Base-by-base conservation (phyloP, 1,284 basidiomycete species). In the Sporisorium reilianum region DNA sequence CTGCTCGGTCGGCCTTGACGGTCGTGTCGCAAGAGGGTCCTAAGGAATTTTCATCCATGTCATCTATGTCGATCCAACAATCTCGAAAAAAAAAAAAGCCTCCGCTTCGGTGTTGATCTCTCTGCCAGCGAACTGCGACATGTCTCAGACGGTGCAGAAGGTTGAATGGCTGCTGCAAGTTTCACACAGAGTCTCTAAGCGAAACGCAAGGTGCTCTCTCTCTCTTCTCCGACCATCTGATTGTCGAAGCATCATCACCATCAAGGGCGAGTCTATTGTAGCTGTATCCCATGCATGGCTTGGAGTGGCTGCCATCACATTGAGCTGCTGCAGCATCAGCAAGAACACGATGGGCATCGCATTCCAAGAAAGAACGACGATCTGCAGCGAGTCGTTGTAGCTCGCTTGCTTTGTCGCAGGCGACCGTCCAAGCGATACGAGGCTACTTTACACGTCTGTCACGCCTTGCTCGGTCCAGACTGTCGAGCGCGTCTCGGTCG, bases 361-460 rank as follows among this genome's bases (percentile, higher is more conserved):
- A n/a, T 38, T 38, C 36, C 18, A 38, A n/a, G 36, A 38, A 38
- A 38, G 36, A 38, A 38, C 16, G n/a, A 12, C 9, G 11, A 34
- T 3, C 7, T 11, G 14, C 16, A n/a, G 16, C 18, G 2, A 8
- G 7, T 38, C 11, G 36, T 38, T 38, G 36, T 18, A 18, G 36
- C 36, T 38, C 36, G 36, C 36, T 38, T 38, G 36, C 36, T 38
- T 38, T n/a, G 16, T 14, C 36, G n/a, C 3, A 14, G n/a, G 36
- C 16, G 36, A n/a, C 14, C 14, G 36, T 3, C 20, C 41, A 10
- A 5, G 41, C 41, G n/a, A 25, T 25, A 12, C 42, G 42, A 44
- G 42, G 22, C 42, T 14, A 44, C 42, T 44, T 44, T 44, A 44
- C 42, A 44, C 42, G 42, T 44, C 42, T 25, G 10, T 44, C 42